Evolutionary conservation across 371 early-diverging fungal species (phyloP).

Genomic region (Mortierella sp.): DNA sequence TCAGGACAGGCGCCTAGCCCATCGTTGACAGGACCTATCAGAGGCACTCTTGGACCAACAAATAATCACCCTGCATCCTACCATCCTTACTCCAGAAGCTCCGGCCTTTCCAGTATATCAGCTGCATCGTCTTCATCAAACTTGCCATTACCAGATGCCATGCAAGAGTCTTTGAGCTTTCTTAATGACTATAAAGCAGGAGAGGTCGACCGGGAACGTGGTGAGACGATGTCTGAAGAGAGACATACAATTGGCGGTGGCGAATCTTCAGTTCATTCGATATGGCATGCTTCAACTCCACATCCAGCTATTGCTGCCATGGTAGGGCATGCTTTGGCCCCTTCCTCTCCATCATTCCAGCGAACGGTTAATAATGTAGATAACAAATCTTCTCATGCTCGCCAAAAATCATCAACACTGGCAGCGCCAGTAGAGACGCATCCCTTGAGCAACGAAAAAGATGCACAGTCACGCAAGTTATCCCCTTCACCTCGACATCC

Average conservation of each 20-base stretch:
- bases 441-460: conserved; percentile 10
- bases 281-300: conserved; percentile 49
- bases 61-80: conserved; percentile 16
- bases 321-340: conserved; percentile 48
- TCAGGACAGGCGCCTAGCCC: conserved; percentile 27
- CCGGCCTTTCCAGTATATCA: conserved; percentile 15
- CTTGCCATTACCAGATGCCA: conserved; percentile 40
- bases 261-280: conserved; percentile 17
- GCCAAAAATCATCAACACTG: conserved; percentile 24
- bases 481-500: conserved; percentile 43
- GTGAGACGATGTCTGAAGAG: conserved; percentile 2
- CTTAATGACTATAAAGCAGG: conserved; percentile 41
- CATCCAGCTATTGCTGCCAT: conserved; percentile 56
- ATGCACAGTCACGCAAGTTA: conserved; percentile 11
- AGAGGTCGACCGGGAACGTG: conserved; percentile 20
- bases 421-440: conserved; percentile 13
- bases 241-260: neutral
- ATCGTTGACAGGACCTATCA: conserved; percentile 29
- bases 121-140: conserved; percentile 25
- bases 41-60: conserved; percentile 13
- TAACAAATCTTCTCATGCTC: conserved; percentile 8
- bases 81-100: conserved; percentile 37
- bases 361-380: conserved; percentile 17
- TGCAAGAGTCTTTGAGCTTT: conserved; percentile 54
- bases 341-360: conserved; percentile 40